Base-by-base conservation (phyloP, 148 eudicot species). In the Pouteria glomerata region DNA sequence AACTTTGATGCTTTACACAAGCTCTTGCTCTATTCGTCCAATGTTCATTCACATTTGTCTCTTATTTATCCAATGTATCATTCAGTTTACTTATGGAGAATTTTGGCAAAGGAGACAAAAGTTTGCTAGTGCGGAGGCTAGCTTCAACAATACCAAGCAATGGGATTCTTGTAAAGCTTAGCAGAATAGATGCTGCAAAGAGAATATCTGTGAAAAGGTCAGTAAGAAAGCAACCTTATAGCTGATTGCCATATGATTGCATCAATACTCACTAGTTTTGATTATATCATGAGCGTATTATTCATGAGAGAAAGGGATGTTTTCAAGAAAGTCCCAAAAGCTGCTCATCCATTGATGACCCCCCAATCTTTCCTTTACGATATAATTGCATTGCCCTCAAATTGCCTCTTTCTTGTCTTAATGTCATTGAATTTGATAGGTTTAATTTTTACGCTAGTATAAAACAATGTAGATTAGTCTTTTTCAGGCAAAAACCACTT, bases 121-220 rank as follows among this genome's bases (percentile, higher is more conserved):
- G 72, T 66, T 72, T 34, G 56, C 29, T 68, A 37, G 48, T 41
- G 34, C 58, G 75, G 39, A 39, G 71, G 87, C 78, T 69, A 70
- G 51, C 58, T 74, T 70, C 76, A 68, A 76, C 74, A 66, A 71
- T 71, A 50, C 62, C 67, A 69, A 64, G 63, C 66, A 69, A 48
- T 57, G 70, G 69, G 77, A 79, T 79, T 79, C 79, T 76, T 58
- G 68, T 65, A 73, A 74, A 76, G 69, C 76, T 85, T 81, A 82
- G 83, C 39, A 71, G 83, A 77, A 82, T 74, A 50, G 79, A 84
- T 84, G 85, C 85, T 74, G 77, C 78, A 56, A 73, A 47, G 35
- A 73, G 83, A 84, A 76, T 81, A 69, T 76, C 73, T 70, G 75
- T 51, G 70, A 76, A 85, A 78, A 82, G 75, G 77, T 78, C 71